These are phyloP conservation scores for Euptelea pleiosperma DNA, from an alignment of 164 flowering plant genomes.

Conservation along the genomic window DNA sequence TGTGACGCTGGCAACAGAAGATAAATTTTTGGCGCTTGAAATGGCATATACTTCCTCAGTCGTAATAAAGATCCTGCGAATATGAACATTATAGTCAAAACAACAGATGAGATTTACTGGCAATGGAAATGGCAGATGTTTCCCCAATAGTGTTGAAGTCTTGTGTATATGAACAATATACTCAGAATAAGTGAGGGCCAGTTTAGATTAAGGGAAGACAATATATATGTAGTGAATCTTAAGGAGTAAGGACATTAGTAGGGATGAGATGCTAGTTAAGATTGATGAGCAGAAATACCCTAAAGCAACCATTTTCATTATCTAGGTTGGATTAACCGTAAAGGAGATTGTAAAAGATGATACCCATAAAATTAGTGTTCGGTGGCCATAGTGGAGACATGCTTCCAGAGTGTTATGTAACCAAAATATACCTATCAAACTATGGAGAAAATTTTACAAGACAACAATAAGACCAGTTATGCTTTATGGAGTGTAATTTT, in stretches of 20 bases:
- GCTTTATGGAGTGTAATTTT: too few species aligned
- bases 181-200: not conserved
- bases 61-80: constrained; percentile 14
- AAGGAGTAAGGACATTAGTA: not conserved
- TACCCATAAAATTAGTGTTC: too few species aligned
- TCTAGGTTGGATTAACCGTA: too few species aligned
- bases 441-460: too few species aligned
- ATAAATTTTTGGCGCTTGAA: constrained; percentile 10
- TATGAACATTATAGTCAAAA: not conserved
- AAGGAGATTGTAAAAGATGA: too few species aligned
- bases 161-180: not conserved
- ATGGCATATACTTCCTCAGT: constrained; percentile 11
- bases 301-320: too few species aligned
- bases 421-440: too few species aligned
- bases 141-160: not conserved
- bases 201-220: not conserved
- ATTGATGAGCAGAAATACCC: too few species aligned
- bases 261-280: too few species aligned
- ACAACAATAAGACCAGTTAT: too few species aligned
- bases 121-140: not conserved
- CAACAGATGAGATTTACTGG: not conserved
- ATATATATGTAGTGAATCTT: not conserved
- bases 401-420: too few species aligned
- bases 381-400: too few species aligned
- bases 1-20: constrained; percentile 11